Base-by-base conservation (phyloP, 768 basidiomycete species). In the Plicaturopsis crispa region DNA sequence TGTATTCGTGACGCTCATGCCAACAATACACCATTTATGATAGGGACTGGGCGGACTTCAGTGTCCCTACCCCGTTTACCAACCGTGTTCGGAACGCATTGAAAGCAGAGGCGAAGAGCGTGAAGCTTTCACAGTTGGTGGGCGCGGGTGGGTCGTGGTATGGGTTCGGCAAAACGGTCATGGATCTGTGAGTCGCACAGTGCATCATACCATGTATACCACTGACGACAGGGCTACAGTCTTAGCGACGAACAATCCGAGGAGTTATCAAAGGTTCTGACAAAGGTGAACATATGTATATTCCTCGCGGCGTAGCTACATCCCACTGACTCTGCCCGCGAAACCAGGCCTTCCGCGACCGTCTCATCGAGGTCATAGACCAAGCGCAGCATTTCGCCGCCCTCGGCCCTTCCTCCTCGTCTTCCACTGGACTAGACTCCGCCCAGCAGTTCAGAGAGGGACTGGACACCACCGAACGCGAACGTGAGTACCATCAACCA, bases 81-180 rank as follows among this genome's bases (percentile, higher is more conserved):
- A 61, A 71, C 18, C 76, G 80, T 48, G 90, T 96, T 2, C 68
- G 78, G 35, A 87, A 90, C 46, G 93, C 92, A 1, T 69, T 97
- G 37, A 88, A 82, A 50, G 92, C 93, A 14, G 91, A 94, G 39
- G 71, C 93, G 7, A 74, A 77, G 16, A 88, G 84, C 47, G 92
- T 97, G 38, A 80, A 77, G 43, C 69, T 97, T 5, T 77, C 86
- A 7, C 73, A 71, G 31, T 75, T 93, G 6, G 89, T 94, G 6
- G 93, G 92, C 6, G 80, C 82, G 8, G 87, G 87, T 2, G 87
- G 89, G 2, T 61, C 79, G 49, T 97, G 93, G 92, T 97, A 96
- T 56, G 84, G 82, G 3, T 92, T 92, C 56, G 92, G 92, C 11
- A 81, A 81, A 55, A 77, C 79, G 46, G 78, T 94, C 43, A 84